These are phyloP conservation scores for Nemania bipapillata DNA, from an alignment of 2,329 filamentous ascomycete genomes.

Conservation along the genomic window DNA sequence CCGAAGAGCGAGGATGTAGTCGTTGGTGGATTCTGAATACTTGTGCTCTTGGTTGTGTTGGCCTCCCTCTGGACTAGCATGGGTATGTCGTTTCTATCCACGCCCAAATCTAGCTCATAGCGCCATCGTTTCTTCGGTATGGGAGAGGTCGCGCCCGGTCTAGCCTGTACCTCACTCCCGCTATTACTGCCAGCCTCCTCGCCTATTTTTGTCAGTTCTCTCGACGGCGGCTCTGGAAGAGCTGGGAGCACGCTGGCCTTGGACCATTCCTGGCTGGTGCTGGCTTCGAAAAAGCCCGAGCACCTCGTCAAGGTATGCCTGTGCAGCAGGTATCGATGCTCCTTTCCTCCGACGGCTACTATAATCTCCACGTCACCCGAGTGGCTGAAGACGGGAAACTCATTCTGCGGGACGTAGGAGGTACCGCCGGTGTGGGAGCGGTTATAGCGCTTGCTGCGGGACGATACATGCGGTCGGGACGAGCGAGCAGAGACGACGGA, in stretches of 20 bases:
- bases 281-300: slow-evolving; percentile 92
- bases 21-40: slow-evolving; percentile 36
- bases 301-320: slow-evolving; percentile 87
- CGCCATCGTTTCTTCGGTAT: slow-evolving; percentile 75
- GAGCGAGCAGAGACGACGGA: slow-evolving; percentile 74
- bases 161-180: slow-evolving; percentile 53
- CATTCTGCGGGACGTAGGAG: slow-evolving; percentile 79
- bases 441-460: slow-evolving; percentile 76
- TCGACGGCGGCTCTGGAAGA: slow-evolving; percentile 51
- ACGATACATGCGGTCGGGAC: slow-evolving; percentile 59
- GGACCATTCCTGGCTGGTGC: slow-evolving; percentile 82
- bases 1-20: slow-evolving; percentile 66
- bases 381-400: slow-evolving; percentile 90
- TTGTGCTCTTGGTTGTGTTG: slow-evolving; percentile 39
- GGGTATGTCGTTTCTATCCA: slow-evolving; percentile 78
- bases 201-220: slow-evolving; percentile 65
- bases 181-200: slow-evolving; percentile 56
- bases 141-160: slow-evolving; percentile 53
- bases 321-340: slow-evolving; percentile 88
- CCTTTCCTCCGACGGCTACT: slow-evolving; percentile 74
- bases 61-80: slow-evolving; percentile 86
- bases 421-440: slow-evolving; percentile 81
- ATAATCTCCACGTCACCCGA: slow-evolving; percentile 90
- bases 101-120: slow-evolving; percentile 85
- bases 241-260: slow-evolving; percentile 53